phyloP scores from a whole-genome alignment of 2,329 filamentous ascomycete genomes.

The Chaetomiaceae sp. region DNA sequence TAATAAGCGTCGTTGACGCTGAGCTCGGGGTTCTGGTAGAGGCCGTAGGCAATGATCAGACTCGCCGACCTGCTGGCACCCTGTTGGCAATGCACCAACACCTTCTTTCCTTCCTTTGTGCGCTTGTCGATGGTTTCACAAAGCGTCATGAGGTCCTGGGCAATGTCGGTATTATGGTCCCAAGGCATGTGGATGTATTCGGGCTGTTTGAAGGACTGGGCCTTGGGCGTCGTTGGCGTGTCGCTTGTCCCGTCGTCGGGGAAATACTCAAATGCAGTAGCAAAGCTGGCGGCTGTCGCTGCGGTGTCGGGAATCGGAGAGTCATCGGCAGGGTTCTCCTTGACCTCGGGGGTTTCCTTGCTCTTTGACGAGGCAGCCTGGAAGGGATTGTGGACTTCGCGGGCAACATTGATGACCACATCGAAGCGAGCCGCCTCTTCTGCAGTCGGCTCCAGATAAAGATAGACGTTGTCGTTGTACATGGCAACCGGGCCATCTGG shows the following conservation, averaged over 20 bases:
- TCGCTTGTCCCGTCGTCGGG: constrained; percentile 37
- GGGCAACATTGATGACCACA: constrained; percentile 78
- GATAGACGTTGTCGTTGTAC: constrained; percentile 70
- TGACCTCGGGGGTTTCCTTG: constrained; percentile 28
- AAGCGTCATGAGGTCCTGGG: constrained; percentile 67
- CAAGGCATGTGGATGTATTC: constrained; percentile 85
- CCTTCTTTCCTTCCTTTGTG: constrained; percentile 67
- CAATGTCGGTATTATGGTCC: constrained; percentile 86
- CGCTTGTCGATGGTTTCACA: constrained; percentile 72
- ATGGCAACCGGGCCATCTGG: constrained; percentile 78
- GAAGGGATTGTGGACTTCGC: constrained; percentile 76
- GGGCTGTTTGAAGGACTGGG: constrained; percentile 49
- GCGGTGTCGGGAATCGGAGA: constrained; percentile 53
- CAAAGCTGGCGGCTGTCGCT: constrained; percentile 52
- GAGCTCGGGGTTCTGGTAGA: constrained; percentile 71
- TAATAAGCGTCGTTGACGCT: constrained; percentile 82
- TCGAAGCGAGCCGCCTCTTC: constrained; percentile 75
- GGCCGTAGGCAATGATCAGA: constrained; percentile 78
- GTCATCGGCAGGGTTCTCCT: constrained; percentile 32
- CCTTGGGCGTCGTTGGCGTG: constrained; percentile 56
- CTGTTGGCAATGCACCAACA: constrained; percentile 81
- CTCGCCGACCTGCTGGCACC: constrained; percentile 81
- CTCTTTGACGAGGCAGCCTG: constrained; percentile 27
- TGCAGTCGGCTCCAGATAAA: constrained; percentile 75
- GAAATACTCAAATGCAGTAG: constrained; percentile 57